These are phyloP conservation scores for Corylus avellana DNA, from an alignment of 306 rosid genomes.

Conservation along the genomic window DNA sequence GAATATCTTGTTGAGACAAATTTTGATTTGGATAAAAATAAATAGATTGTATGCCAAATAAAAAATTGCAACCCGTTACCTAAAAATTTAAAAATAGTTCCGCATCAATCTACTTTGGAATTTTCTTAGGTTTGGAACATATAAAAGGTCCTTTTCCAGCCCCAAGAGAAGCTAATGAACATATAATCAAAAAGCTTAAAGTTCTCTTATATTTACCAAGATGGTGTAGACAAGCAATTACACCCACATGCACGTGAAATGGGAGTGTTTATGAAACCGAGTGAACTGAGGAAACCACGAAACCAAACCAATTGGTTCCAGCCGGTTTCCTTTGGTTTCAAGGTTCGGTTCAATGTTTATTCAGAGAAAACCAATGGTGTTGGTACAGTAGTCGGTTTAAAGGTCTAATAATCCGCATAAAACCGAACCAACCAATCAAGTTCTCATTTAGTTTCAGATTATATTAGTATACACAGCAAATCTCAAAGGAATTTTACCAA, in stretches of 20 bases:
- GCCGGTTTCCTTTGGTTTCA: background rate
- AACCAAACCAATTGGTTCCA: background rate
- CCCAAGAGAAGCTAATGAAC: background rate
- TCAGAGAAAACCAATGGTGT: background rate
- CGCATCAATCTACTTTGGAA: background rate
- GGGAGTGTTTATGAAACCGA: background rate
- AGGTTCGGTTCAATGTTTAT: background rate
- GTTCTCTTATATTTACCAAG: too few species aligned
- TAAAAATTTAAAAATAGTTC: background rate
- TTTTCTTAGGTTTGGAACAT: background rate
- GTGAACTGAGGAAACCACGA: too few species aligned
- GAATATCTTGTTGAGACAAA: background rate
- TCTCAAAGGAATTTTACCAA: background rate
- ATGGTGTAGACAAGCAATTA: too few species aligned
- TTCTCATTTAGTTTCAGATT: background rate
- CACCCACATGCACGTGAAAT: background rate
- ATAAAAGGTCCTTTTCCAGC: background rate
- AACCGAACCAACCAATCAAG: background rate
- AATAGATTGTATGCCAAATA: background rate
- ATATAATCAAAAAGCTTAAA: background rate
- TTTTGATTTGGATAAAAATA: background rate
- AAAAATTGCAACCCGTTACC: background rate
- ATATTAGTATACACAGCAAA: background rate
- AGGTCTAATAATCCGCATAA: background rate
- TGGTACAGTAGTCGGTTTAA: background rate